Conservation (phyloP, 163 green algal genomes). For the Trebouxia gelatinosa region DNA sequence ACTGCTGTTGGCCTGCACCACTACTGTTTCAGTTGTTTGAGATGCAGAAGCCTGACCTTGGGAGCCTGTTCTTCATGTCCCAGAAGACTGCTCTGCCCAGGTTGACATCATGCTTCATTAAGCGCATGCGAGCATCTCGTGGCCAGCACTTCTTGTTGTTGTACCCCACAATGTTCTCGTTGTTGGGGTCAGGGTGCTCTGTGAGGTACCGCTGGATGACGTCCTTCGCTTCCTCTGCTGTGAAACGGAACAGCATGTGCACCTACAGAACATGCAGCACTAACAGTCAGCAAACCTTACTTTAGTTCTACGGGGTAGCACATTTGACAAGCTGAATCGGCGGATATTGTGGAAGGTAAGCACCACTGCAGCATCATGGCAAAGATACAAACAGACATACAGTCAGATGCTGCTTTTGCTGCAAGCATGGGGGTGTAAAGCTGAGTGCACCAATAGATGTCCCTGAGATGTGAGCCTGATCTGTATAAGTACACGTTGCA, state of each 20-base stretch:
- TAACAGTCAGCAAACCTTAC: not conserved
- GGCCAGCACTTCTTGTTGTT: constrained; percentile 99
- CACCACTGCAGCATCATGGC: not conserved
- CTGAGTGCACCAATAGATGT: not conserved
- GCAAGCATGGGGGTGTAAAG: not conserved
- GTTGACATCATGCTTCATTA: constrained; percentile 99
- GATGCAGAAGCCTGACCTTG: constrained; percentile 30
- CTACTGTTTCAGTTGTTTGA: no score
- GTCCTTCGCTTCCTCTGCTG: constrained; percentile 93
- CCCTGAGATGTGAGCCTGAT: not conserved
- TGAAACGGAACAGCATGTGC: constrained; percentile 94
- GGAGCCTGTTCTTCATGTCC: constrained; percentile 94
- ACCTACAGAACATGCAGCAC: constrained; percentile 42
- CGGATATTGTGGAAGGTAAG: not conserved
- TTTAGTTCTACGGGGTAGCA: not conserved
- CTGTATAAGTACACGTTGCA: no score
- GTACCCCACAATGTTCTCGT: constrained; percentile 99
- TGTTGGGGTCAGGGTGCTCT: constrained; percentile 99
- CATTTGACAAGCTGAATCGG: not conserved
- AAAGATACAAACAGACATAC: not conserved
- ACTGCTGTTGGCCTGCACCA: not conserved
- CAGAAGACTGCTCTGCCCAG: constrained; percentile 98
- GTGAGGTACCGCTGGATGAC: constrained; percentile 99
- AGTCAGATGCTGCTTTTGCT: not conserved
- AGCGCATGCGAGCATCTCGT: constrained; percentile 96